Evolutionary conservation across 1,139 yeast species (phyloP).

Genomic region (Geotrichum reessii): DNA sequence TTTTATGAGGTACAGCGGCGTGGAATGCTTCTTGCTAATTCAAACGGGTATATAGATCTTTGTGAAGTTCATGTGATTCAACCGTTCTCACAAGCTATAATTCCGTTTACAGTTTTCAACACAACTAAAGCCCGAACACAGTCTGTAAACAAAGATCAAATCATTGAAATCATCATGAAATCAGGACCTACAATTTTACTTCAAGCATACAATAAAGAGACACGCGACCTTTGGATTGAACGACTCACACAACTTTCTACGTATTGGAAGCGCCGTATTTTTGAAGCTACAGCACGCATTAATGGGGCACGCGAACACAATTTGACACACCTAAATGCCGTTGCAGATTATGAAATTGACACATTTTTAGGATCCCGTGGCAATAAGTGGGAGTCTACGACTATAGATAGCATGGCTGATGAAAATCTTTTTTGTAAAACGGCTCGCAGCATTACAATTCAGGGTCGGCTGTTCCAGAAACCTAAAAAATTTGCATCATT

Average conservation of each 20-base stretch:
- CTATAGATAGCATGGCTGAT: constrained; percentile 38
- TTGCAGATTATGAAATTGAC: constrained; percentile 39
- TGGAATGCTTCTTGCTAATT: constrained; percentile 48
- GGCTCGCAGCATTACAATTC: constrained; percentile 51
- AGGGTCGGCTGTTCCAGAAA: constrained; percentile 65
- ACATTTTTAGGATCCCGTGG: constrained; percentile 24
- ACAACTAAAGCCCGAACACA: not conserved
- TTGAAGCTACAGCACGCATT: constrained; percentile 41
- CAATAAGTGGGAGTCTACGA: constrained; percentile 48
- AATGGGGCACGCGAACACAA: constrained; percentile 45
- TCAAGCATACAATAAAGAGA: constrained; percentile 48
- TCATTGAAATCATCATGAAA: constrained; percentile 49
- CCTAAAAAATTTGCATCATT: constrained; percentile 64
- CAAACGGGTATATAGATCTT: constrained; percentile 61
- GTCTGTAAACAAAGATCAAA: constrained; percentile 32
- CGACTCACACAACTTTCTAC: constrained; percentile 42
- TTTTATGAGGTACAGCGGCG: constrained; percentile 59
- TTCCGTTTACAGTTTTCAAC: not conserved
- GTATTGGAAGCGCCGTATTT: constrained; percentile 56
- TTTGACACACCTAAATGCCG: constrained; percentile 44
- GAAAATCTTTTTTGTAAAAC: constrained; percentile 49
- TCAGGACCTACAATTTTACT: constrained; percentile 48
- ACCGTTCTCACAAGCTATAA: constrained; percentile 13
- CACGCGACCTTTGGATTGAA: constrained; percentile 63
- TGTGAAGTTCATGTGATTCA: constrained; percentile 36